Evolutionary conservation across 495 filamentous ascomycete species (phyloP), one percentile per base, ranked within the genome.

Genomic region (Trichodelitschia bisporula): DNA sequence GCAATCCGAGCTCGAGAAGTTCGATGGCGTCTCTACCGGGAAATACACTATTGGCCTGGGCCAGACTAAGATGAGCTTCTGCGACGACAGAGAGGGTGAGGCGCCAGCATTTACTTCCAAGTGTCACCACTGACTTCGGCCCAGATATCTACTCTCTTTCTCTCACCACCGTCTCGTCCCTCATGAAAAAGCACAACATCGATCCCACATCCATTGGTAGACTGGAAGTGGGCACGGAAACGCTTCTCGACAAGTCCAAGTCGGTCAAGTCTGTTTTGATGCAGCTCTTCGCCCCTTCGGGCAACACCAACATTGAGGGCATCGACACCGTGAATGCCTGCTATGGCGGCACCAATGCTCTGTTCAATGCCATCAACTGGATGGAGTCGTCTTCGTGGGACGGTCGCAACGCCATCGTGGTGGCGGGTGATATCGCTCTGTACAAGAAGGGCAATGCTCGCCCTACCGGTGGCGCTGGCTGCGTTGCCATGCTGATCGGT

Each of bases 61-160:
- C 43, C 86, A 95, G 70, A 95, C 84, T 40, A 92, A 86, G 59
- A 97, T 97, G 86, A 83, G 75, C 66, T 97, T 97, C 63, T 95
- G 89, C 51, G 86, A 97, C 62, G 86, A 97, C 55, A 67, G 82
- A 45, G 86, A 97, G 64, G 84, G 84, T 91, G 57, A n/a, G n/a
- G n/a, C n/a, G n/a, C n/a, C n/a, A n/a, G n/a, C n/a, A n/a, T n/a
- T n/a, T n/a, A n/a, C n/a, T n/a, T n/a, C n/a, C n/a, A n/a, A n/a
- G n/a, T n/a, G n/a, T n/a, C n/a, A n/a, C n/a, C n/a, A n/a, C n/a
- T n/a, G n/a, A n/a, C n/a, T 16, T 19, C 18, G 21, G 19, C 18
- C 9, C 43, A 95, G 86, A 97, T 53, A 97, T 97, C 64, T 97
- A 97, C 68, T 97, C 86, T 13, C 64, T 97, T 49, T 58, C 77